Evolutionary conservation across 805 yeast genomes (phyloP).

Genomic region (Wickerhamiella slavikovae): DNA sequence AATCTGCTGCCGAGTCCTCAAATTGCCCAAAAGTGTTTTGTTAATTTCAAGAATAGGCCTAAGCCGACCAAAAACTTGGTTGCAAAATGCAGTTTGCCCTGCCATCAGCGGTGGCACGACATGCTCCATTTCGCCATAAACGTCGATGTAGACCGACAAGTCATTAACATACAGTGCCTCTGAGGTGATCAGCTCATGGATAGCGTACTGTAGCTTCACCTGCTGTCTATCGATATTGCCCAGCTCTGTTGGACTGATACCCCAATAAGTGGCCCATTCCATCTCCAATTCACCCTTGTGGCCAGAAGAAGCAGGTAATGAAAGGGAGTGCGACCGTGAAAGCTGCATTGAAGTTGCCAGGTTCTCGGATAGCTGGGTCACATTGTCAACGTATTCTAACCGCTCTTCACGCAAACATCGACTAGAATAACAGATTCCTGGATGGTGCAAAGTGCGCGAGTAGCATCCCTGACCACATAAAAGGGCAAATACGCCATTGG

Average conservation of each 20-base stretch:
- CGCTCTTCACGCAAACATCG: conserved; percentile 11
- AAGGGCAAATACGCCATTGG: conserved; percentile 18
- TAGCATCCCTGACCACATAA: conserved; percentile 19
- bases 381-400: conserved; percentile 1
- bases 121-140: conserved; percentile 27
- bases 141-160: conserved; percentile 41
- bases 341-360: not conserved
- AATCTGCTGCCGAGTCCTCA: conserved; percentile 32
- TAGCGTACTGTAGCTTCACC: conserved; percentile 48
- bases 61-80: conserved; percentile 37
- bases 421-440: conserved; percentile 15
- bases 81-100: conserved; percentile 33
- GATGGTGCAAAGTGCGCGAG: conserved; percentile 7
- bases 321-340: not conserved
- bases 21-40: conserved; percentile 32
- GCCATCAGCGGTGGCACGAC: conserved; percentile 26
- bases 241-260: conserved; percentile 4
- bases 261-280: conserved; percentile 14
- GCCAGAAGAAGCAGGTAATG: too few relatives aligned
- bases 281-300: conserved; percentile 7
- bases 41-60: conserved; percentile 35
- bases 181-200: conserved; percentile 51
- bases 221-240: conserved; percentile 8
- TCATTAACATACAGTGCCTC: conserved; percentile 53
- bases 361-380: not conserved